Evolutionary conservation across 1,284 basidiomycete genomes (phyloP).

Genomic region (Pseudomicrostroma phylloplanum): DNA sequence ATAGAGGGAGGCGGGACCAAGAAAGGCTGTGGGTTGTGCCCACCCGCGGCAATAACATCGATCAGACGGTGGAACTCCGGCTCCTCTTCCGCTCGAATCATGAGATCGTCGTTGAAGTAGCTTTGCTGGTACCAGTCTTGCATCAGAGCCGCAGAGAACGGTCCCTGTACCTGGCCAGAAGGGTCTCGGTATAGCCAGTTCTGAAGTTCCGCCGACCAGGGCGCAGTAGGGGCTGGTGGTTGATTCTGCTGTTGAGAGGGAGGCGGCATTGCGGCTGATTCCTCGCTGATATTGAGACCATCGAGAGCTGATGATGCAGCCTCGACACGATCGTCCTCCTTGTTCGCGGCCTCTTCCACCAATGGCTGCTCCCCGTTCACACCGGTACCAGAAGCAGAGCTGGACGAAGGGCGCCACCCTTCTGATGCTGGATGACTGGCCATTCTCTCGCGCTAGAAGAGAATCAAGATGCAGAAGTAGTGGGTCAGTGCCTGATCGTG

Average conservation of each 20-base stretch:
- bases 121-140: constrained; percentile 90
- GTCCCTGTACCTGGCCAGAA: constrained; percentile 83
- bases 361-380: background rate
- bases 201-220: constrained; percentile 58
- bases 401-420: background rate
- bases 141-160: constrained; percentile 84
- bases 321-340: background rate
- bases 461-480: constrained; percentile 7
- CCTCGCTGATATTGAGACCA: background rate
- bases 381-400: background rate
- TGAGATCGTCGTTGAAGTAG: constrained; percentile 79
- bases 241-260: background rate
- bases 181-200: constrained; percentile 92
- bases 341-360: background rate
- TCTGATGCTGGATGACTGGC: background rate
- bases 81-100: constrained; percentile 65
- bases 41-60: constrained; percentile 44
- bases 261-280: background rate
- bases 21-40: constrained; percentile 50
- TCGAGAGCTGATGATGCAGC: background rate
- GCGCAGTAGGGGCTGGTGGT: background rate
- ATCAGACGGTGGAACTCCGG: constrained; percentile 51
- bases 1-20: constrained; percentile 33
- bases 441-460: constrained; percentile 9
- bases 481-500: constrained; percentile 3